Conservation (phyloP, 176 grass and related monocot species). For the Oryza coarctata region DNA sequence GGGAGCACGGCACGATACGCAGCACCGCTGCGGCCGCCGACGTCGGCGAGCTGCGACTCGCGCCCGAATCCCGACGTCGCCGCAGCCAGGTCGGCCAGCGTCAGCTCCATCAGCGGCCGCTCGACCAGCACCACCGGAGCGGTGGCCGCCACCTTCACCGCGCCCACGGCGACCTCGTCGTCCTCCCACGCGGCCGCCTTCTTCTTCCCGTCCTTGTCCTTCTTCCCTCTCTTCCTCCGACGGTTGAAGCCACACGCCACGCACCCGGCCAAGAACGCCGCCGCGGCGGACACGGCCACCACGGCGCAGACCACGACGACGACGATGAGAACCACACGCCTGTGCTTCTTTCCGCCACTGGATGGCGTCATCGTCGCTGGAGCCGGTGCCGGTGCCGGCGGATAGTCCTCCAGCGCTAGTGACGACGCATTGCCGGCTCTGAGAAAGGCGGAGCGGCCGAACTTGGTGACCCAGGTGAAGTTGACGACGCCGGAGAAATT, state of each 20-base stretch:
- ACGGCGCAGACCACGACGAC: not conserved
- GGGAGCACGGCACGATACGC: constrained; percentile 80
- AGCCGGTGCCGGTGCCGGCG: not conserved
- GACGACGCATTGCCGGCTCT: constrained; percentile 38
- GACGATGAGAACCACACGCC: not conserved
- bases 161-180: constrained; percentile 53
- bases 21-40: constrained; percentile 52
- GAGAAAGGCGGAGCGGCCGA: constrained; percentile 56
- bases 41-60: constrained; percentile 77
- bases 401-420: not conserved
- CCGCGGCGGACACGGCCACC: not conserved
- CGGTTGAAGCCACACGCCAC: not conserved
- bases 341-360: not conserved
- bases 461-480: constrained; percentile 30
- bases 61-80: constrained; percentile 81
- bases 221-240: not conserved
- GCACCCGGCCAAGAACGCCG: constrained; percentile 16
- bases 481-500: constrained; percentile 61
- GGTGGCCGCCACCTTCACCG: constrained; percentile 37
- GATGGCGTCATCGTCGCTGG: not conserved
- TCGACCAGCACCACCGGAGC: constrained; percentile 78
- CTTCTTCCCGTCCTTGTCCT: constrained; percentile 27
- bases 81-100: constrained; percentile 66
- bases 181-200: constrained; percentile 27
- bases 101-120: constrained; percentile 75